Base-by-base conservation (phyloP, 345 rosid genomes). In the Rhizophora apiculata region DNA sequence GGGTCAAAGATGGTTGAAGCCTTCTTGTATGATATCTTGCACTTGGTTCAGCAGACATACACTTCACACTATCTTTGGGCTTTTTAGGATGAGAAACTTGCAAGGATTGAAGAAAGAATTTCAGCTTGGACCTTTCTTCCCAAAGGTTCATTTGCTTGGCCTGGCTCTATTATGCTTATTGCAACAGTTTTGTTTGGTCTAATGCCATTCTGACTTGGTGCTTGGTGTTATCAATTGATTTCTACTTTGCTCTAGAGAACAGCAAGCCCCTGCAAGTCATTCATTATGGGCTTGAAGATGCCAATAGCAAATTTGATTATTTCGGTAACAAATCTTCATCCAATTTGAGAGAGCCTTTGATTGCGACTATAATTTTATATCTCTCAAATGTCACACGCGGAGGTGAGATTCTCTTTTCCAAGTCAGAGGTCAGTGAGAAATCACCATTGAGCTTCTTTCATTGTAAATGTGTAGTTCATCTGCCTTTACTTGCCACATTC, bases 71-170 rank as follows among this genome's bases (percentile, higher is more conserved):
- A 43, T 56, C 19, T 51, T 68, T 72, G 18, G 63, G 53, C 64
- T 62, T 72, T 78, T 49, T 62, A 91, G 99, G 96, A 89, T 76
- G 76, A 77, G 8, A 62, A 88, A 67, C 70, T 89, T 67, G 77
- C 81, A 72, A 88, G 77, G 70, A 78, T 95, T 48, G 96, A 89
- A 72, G 93, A 89, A 74, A 86, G 85, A 84, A 76, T 95, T 57
- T 85, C 97, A 2, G 87, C 93, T 1, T 95, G 96, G 97, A 88
- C 92, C 60, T 88, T 88, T 65, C 89, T 91, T 71, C 99, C 99
- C 5, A 80, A 79, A 82, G 96, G 97, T 87, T 78, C 48, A 13
- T 16, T 68, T 57, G 6, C 31, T 6, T 36, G 43, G 34, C 31
- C 32, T 21, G 4, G 61, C 67, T 73, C 68, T 48, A 52, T 19